These are phyloP conservation scores for Globisporangium cederbergense DNA, from an alignment of 352 stramenopile genomes.

Conservation along the genomic window DNA sequence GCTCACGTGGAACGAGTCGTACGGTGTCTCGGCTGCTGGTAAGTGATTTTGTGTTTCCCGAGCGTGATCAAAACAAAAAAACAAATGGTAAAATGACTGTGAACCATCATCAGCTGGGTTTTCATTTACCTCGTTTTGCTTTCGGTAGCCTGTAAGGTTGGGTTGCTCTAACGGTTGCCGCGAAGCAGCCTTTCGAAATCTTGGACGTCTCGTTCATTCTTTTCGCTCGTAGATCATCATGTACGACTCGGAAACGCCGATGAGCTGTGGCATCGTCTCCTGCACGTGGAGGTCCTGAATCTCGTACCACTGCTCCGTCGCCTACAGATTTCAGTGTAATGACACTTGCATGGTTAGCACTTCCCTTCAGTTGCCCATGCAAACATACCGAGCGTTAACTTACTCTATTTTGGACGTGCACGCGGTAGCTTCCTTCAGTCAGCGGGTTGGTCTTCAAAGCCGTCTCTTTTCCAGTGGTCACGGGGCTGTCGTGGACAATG, in stretches of 20 bases:
- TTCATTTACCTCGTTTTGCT: not conserved
- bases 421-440: conserved; percentile 95
- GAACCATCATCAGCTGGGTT: not conserved
- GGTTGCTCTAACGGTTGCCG: conserved; percentile 1
- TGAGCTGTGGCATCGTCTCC: conserved; percentile 97
- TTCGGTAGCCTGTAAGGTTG: not conserved
- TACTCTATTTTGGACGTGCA: conserved; percentile 94
- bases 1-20: conserved; percentile 64
- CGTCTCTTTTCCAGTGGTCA: conserved; percentile 90
- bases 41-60: not conserved
- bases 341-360: not conserved
- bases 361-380: not conserved
- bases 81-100: not conserved
- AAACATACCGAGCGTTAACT: conserved; percentile 1
- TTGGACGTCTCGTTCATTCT: conserved; percentile 27
- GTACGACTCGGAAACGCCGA: conserved; percentile 95
- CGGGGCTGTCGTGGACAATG: conserved; percentile 95
- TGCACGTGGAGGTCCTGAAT: conserved; percentile 98
- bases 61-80: not conserved
- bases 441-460: conserved; percentile 89
- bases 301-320: conserved; percentile 97
- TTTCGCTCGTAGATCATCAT: conserved; percentile 90
- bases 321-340: conserved; percentile 27
- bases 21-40: conserved; percentile 47
- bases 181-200: too few relatives aligned